These are phyloP conservation scores for Harringtonia lauricola DNA, from an alignment of 2,329 filamentous ascomycete genomes.

Conservation along the genomic window DNA sequence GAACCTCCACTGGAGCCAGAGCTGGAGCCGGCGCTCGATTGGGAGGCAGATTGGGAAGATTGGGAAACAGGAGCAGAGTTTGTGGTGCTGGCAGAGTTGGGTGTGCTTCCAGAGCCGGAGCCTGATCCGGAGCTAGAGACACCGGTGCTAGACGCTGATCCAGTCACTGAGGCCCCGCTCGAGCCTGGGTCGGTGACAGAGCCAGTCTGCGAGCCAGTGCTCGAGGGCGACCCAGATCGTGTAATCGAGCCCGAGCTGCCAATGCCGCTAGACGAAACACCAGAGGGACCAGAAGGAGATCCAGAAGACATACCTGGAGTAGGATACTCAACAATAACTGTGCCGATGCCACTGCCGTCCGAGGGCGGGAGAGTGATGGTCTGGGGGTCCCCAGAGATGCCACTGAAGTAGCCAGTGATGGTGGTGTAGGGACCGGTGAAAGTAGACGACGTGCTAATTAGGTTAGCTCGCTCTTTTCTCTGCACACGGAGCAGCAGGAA, in stretches of 20 bases:
- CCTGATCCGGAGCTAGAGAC: too few species aligned
- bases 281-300: not conserved
- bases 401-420: not conserved
- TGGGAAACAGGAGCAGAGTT: too few species aligned
- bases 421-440: slow-evolving; percentile 6
- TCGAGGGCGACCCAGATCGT: not conserved
- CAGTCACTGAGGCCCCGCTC: too few species aligned
- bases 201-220: not conserved
- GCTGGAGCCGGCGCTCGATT: too few species aligned
- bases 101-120: too few species aligned
- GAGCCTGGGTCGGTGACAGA: too few species aligned
- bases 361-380: not conserved
- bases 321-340: slow-evolving; percentile 3
- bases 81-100: too few species aligned
- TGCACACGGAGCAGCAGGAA: not conserved
- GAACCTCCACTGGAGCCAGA: too few species aligned
- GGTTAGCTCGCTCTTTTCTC: not conserved
- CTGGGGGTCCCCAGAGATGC: not conserved
- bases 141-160: too few species aligned
- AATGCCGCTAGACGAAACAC: too few species aligned
- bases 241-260: not conserved
- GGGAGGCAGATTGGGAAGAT: too few species aligned
- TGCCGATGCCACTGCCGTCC: not conserved
- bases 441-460: not conserved
- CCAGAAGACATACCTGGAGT: too few species aligned